These are phyloP conservation scores for Rosa persica DNA, from an alignment of 306 rosid species.

Conservation along the genomic window DNA sequence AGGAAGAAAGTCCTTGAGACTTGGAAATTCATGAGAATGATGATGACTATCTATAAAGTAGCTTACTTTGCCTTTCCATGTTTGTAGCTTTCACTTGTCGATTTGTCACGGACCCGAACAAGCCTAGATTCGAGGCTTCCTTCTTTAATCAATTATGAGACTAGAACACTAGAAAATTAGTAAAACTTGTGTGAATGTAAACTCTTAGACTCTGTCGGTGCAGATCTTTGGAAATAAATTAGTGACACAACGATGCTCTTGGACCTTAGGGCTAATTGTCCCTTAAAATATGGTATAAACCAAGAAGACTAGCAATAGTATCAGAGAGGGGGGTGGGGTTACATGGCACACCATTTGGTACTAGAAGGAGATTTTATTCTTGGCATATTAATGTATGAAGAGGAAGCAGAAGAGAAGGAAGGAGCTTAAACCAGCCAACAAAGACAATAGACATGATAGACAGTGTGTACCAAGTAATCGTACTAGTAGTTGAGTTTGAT, in stretches of 20 bases:
- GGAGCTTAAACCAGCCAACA: neutral
- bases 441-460: neutral
- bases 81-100: slow-evolving; percentile 10
- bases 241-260: neutral
- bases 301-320: neutral
- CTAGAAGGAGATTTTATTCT: neutral
- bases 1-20: neutral
- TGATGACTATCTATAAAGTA: slow-evolving; percentile 2
- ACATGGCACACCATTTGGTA: neutral
- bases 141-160: neutral
- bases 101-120: neutral
- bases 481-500: neutral
- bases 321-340: neutral
- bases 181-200: neutral
- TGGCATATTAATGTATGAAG: slow-evolving; percentile 9
- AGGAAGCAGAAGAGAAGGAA: slow-evolving; percentile 16
- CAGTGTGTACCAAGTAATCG: neutral
- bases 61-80: neutral
- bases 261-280: neutral
- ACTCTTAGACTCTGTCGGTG: neutral
- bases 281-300: neutral
- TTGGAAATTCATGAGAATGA: neutral
- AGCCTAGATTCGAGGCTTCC: neutral
- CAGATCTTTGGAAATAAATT: neutral
- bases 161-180: neutral